phyloP scores from a whole-genome alignment of 139 green algal species.

The Volvox africanus region DNA sequence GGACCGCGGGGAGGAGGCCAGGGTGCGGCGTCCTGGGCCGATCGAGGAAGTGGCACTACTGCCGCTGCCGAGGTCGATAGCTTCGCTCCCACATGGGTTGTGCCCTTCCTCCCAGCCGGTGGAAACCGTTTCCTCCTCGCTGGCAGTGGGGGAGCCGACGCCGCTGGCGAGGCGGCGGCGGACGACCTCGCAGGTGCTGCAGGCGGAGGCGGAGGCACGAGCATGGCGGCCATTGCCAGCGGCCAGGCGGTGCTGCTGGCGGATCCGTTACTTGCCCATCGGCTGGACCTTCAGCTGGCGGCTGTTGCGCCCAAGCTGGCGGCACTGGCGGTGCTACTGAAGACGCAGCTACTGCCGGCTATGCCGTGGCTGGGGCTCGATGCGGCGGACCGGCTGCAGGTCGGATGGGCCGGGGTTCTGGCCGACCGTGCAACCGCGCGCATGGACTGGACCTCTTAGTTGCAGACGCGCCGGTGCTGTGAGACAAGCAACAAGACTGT shows the following conservation, averaged over 20 bases:
- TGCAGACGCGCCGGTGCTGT: too few species aligned
- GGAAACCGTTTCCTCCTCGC: conserved; percentile 37
- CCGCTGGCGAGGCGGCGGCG: not conserved
- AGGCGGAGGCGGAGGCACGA: conserved; percentile 5
- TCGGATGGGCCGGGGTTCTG: too few species aligned
- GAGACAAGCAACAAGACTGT: too few species aligned
- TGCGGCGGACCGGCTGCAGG: conserved; percentile 45
- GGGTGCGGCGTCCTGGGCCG: not conserved
- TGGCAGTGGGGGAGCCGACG: not conserved
- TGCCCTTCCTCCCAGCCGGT: conserved; percentile 44
- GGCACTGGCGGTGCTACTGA: conserved; percentile 47
- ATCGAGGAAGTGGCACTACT: not conserved
- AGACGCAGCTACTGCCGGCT: conserved; percentile 47
- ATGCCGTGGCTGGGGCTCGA: conserved; percentile 57
- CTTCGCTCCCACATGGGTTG: conserved; percentile 10
- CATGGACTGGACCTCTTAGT: too few species aligned
- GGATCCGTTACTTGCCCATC: conserved; percentile 37
- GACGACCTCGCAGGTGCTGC: not conserved
- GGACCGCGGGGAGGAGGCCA: not conserved
- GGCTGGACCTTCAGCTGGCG: conserved; percentile 41
- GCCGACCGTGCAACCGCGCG: too few species aligned
- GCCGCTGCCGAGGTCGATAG: not conserved
- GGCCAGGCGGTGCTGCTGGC: conserved; percentile 20
- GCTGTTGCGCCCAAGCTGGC: conserved; percentile 1
- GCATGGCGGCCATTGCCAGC: conserved; percentile 1